Base-by-base conservation (phyloP, 129 eudicot species). In the Helichrysum umbraculigerum region DNA sequence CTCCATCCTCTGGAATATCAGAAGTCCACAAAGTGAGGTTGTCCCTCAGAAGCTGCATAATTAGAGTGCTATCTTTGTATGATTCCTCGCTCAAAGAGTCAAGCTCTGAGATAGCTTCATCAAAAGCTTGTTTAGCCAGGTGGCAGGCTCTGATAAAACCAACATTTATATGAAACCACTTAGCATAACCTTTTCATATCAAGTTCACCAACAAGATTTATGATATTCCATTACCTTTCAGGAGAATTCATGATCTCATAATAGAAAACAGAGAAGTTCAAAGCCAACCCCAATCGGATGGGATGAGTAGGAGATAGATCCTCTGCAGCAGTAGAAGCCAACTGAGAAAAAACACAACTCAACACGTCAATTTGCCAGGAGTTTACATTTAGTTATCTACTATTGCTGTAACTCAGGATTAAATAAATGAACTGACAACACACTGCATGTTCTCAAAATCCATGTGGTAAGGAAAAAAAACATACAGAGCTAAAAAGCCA, bases 201-300 rank as follows among this genome's bases (percentile, higher is more conserved):
- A 66, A 73, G 4, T 17, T 50, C 7, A 34, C 19, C 17, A 41
- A 41, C 61, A 57, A 42, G 64, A 41, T 58, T 74, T 33, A 39
- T 63, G 41, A 20, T 77, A 34, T 57, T 71, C 9, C 33, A n/a
- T 54, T 76, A 85, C 88, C 88, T 81, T 85, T 85, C 85, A 19
- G 85, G 85, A 60, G 88, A 85, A 71, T 85, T 85, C 83, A 85
- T 81, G 60, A 84, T 84, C 82, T 84, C 87, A 77, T 84, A 84
- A 68, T 84, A 84, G 84, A 84, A 84, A 30, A 84, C 85, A 17
- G 88, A 85, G 75, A 85, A 85, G 74, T 85, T 85, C 77, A 85
- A 81, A 68, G 88, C 88, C 83, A 85, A 81, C 16, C 85, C 88
- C 83, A 85, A 69, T 47, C 88, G 81, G 76, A 85, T 85, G 51